Conservation (phyloP, 345 rosid species). For the Pistacia integerrima region DNA sequence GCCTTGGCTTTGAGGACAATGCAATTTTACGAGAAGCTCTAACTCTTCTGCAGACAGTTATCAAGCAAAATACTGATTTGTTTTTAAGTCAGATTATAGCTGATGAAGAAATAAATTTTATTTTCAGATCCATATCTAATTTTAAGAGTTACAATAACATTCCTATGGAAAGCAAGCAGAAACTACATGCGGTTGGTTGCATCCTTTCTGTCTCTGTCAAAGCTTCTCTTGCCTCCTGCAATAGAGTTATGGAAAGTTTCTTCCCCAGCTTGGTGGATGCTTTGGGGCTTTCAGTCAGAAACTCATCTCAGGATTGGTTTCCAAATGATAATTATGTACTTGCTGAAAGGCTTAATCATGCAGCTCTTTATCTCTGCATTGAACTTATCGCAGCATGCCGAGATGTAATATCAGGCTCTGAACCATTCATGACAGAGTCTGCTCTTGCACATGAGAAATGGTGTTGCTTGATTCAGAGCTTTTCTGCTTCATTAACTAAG, state of each 20-base stretch:
- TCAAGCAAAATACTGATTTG: constrained; percentile 50
- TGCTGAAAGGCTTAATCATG: constrained; percentile 48
- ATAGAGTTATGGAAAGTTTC: constrained; percentile 51
- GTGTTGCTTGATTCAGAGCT: constrained; percentile 50
- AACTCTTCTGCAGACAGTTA: constrained; percentile 53
- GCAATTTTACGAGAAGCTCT: constrained; percentile 66
- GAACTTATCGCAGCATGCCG: constrained; percentile 73
- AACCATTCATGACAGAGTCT: constrained; percentile 26
- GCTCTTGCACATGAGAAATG: constrained; percentile 44
- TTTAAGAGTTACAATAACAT: constrained; percentile 45
- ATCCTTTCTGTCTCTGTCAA: constrained; percentile 68
- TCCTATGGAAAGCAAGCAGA: constrained; percentile 55
- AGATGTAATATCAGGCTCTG: constrained; percentile 47
- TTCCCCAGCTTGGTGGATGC: constrained; percentile 56
- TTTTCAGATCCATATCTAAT: constrained; percentile 52
- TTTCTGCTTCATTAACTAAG: constrained; percentile 48
- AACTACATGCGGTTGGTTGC: constrained; percentile 57
- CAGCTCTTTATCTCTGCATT: constrained; percentile 66
- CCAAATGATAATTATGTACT: constrained; percentile 27
- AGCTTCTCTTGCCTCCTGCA: constrained; percentile 66
- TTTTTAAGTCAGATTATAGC: constrained; percentile 51
- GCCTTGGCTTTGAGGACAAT: constrained; percentile 39
- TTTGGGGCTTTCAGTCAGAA: constrained; percentile 49
- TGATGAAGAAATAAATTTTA: constrained; percentile 58
- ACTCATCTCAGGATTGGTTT: constrained; percentile 31